Base-by-base conservation (phyloP, 208 protist species). In the Kentomonas sorsogonicus region DNA sequence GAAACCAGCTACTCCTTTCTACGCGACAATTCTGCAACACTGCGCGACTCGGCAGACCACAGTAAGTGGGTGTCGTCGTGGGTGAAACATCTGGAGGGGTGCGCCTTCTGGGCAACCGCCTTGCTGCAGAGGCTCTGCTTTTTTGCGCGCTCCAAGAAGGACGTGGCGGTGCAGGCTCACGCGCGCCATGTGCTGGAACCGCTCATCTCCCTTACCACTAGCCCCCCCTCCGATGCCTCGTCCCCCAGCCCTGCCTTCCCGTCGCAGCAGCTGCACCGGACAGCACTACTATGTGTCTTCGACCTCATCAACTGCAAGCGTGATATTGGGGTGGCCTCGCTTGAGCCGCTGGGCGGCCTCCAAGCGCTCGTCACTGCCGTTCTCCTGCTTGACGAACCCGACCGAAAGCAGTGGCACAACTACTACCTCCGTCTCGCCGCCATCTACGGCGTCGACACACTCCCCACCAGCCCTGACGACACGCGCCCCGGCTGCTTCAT, bases 391-490 rank as follows among this genome's bases (percentile, higher is more conserved):
- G 31, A 60, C 22, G 74, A 80, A 31, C 20, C 48, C n/a, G 65
- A 59, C 6, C 51, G 64, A 0, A 46, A 51, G 23, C 77, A 87
- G 48, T 86, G 77, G 84, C 77, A 83, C 20, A 71, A 77, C 30
- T 70, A 77, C 20, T 83, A 77, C 47, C 27, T 78, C 1, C 69
- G 63, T 2, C 51, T 87, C 23, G 66, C 71, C 38, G 59, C 60
- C 26, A 66, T 91, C 31, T 85, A 83, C 53, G 84, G 84, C 26
- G 71, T 80, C 48, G 47, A 57, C 0, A 40, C 60, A 0, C 69
- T 91, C 29, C 84, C 84, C 1, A 44, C 62, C 0, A 15, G 47
- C 16, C 15, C 36, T 0, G 69, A 52, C n/a, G n/a, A n/a, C n/a
- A n/a, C n/a, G 0, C 54, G 43, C n/a, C 1, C 48, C 0, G 59